Conservation (phyloP, 2,329 filamentous ascomycete genomes). For the Rhytidhysteron rufulum region DNA sequence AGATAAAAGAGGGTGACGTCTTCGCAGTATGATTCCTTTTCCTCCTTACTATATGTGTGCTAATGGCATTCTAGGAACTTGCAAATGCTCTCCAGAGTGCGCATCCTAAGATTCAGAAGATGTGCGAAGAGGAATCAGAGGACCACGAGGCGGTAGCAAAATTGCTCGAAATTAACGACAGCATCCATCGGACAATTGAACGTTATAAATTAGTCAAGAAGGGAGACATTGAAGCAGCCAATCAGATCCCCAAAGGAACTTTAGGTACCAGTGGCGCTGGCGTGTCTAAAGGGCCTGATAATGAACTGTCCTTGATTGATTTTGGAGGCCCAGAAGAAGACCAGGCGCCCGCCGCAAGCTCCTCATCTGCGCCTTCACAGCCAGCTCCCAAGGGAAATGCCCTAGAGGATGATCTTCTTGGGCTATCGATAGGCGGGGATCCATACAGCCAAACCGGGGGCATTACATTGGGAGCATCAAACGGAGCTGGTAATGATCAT, state of each 20-base stretch:
- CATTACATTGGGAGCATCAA: slow-evolving; percentile 69
- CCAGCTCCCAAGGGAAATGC: slow-evolving; percentile 56
- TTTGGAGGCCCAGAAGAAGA: slow-evolving; percentile 67
- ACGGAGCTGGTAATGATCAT: slow-evolving; percentile 31
- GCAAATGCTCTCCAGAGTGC: slow-evolving; percentile 85
- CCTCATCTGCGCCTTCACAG: slow-evolving; percentile 38
- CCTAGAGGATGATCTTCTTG: slow-evolving; percentile 85
- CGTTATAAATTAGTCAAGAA: slow-evolving; percentile 95
- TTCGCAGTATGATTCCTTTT: slow-evolving; percentile 54
- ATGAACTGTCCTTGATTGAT: slow-evolving; percentile 91
- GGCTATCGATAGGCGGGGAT: slow-evolving; percentile 70
- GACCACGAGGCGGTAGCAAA: slow-evolving; percentile 95
- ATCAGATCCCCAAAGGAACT: slow-evolving; percentile 78
- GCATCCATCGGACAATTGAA: slow-evolving; percentile 94
- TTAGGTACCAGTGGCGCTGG: slow-evolving; percentile 63
- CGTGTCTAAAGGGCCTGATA: slow-evolving; percentile 62
- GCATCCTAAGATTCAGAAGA: slow-evolving; percentile 97
- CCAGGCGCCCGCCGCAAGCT: slow-evolving; percentile 31
- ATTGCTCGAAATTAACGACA: slow-evolving; percentile 95
- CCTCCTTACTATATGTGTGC: slow-evolving; percentile 7
- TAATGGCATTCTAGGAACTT: slow-evolving; percentile 61
- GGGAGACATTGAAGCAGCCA: slow-evolving; percentile 80
- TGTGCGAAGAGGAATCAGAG: slow-evolving; percentile 98
- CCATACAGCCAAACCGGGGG: slow-evolving; percentile 71
- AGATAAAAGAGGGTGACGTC: slow-evolving; percentile 66